phyloP scores from a whole-genome alignment of 164 flowering plant genomes.

The Cinnamomum chago region DNA sequence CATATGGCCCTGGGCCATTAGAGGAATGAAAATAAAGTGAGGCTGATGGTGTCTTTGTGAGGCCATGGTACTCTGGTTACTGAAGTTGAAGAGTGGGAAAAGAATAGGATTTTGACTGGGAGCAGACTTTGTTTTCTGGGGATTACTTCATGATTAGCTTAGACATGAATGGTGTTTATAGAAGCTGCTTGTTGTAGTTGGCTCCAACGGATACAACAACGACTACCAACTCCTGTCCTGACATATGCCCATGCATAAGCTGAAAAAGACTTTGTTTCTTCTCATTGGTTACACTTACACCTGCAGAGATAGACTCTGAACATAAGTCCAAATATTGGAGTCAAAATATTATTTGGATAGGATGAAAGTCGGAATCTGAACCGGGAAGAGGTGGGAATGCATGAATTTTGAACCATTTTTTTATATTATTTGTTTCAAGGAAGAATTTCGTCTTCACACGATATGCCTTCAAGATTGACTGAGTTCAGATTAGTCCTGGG shows the following conservation, averaged over 20 bases:
- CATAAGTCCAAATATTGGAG: background rate
- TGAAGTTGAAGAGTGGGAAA: background rate
- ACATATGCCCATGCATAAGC: background rate
- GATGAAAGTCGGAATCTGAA: too few relatives aligned
- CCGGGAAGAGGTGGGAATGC: too few relatives aligned
- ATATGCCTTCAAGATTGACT: too few relatives aligned
- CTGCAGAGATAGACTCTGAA: background rate
- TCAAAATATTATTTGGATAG: background rate
- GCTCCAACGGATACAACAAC: background rate
- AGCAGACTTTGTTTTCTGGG: background rate
- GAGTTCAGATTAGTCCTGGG: too few relatives aligned
- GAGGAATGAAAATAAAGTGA: slow-evolving; percentile 24
- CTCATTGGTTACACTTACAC: background rate
- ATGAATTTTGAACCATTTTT: too few relatives aligned
- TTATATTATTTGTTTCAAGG: too few relatives aligned
- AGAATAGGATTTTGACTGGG: background rate
- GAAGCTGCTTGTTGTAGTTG: background rate
- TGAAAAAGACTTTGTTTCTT: background rate
- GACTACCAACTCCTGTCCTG: background rate
- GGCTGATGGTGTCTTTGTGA: slow-evolving; percentile 7
- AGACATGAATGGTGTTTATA: background rate
- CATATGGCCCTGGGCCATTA: slow-evolving; percentile 29
- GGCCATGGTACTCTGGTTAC: slow-evolving; percentile 1
- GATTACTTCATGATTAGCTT: too few relatives aligned
- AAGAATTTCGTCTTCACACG: too few relatives aligned